Evolutionary conservation across 1,139 yeast species (phyloP).

Genomic region (Pichia sp.): DNA sequence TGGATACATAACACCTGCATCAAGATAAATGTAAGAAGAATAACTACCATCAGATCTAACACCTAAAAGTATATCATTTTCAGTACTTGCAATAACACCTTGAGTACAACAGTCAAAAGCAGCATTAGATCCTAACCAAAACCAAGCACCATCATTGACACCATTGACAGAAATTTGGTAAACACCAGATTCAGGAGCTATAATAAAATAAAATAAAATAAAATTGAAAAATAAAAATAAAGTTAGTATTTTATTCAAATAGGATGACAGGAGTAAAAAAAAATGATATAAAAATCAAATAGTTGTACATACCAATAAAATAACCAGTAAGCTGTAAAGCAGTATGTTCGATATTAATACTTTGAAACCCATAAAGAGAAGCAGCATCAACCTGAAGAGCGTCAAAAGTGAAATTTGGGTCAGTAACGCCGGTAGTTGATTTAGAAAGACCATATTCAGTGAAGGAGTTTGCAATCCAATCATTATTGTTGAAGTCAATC

Average conservation of each 20-base stretch:
- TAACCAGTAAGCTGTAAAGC: slow-evolving; percentile 12
- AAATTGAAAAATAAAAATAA: neutral
- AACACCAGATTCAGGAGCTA: slow-evolving; percentile 23
- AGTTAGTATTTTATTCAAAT: neutral
- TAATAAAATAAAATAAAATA: neutral
- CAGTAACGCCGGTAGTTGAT: slow-evolving; percentile 8
- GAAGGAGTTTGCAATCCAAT: slow-evolving; percentile 8
- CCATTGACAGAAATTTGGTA: slow-evolving; percentile 7
- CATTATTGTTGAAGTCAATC: slow-evolving; percentile 3
- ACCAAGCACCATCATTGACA: slow-evolving; percentile 25
- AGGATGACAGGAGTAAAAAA: neutral
- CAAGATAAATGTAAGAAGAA: slow-evolving; percentile 4
- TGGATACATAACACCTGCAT: slow-evolving; percentile 5
- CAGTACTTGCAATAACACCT: neutral
- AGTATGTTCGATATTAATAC: slow-evolving; percentile 7
- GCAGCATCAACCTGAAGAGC: neutral
- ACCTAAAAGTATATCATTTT: slow-evolving; percentile 1
- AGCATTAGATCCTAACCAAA: slow-evolving; percentile 22
- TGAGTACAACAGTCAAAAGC: slow-evolving; percentile 28
- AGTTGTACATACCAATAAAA: slow-evolving; percentile 4
- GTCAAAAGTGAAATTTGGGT: slow-evolving; percentile 9
- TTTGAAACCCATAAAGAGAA: slow-evolving; percentile 2
- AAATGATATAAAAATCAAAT: neutral
- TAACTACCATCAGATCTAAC: neutral
- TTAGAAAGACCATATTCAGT: slow-evolving; percentile 1